Conservation (phyloP, 2,329 filamentous ascomycete genomes). For the Aspergillus clavatus region DNA sequence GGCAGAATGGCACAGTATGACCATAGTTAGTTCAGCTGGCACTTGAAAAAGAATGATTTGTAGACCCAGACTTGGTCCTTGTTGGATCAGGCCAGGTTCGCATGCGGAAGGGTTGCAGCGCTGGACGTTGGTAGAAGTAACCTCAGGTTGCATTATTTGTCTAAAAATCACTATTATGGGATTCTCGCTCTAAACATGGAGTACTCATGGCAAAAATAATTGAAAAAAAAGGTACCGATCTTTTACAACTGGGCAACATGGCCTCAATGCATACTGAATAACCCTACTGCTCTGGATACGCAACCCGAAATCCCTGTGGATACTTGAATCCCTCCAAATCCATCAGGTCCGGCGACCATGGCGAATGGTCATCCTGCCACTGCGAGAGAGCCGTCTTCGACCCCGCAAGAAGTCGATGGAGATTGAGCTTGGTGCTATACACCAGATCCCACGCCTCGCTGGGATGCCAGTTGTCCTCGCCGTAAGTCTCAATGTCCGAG, state of each 20-base stretch:
- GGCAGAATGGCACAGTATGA: not conserved
- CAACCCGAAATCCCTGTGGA: slow-evolving; percentile 17
- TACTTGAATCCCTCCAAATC: slow-evolving; percentile 16
- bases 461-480: slow-evolving; percentile 10
- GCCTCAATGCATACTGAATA: not conserved
- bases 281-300: not conserved
- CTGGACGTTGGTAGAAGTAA: not conserved
- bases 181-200: too few species aligned
- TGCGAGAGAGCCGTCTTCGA: slow-evolving; percentile 18
- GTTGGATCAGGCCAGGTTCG: too few species aligned
- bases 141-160: not conserved
- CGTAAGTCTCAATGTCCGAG: slow-evolving; percentile 25
- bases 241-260: too few species aligned
- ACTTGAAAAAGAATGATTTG: too few species aligned
- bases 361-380: slow-evolving; percentile 13
- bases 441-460: slow-evolving; percentile 19
- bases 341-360: slow-evolving; percentile 18
- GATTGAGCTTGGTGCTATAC: slow-evolving; percentile 24
- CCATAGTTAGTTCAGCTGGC: too few species aligned
- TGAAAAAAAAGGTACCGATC: too few species aligned
- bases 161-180: too few species aligned
- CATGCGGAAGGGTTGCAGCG: not conserved
- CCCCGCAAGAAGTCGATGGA: slow-evolving; percentile 18
- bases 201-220: too few species aligned
- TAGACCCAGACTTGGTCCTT: not conserved